Evolutionary conservation across 2,329 filamentous ascomycete species (phyloP), one percentile per base, ranked within the genome.

Genomic region (Sclerotinia trifoliorum): DNA sequence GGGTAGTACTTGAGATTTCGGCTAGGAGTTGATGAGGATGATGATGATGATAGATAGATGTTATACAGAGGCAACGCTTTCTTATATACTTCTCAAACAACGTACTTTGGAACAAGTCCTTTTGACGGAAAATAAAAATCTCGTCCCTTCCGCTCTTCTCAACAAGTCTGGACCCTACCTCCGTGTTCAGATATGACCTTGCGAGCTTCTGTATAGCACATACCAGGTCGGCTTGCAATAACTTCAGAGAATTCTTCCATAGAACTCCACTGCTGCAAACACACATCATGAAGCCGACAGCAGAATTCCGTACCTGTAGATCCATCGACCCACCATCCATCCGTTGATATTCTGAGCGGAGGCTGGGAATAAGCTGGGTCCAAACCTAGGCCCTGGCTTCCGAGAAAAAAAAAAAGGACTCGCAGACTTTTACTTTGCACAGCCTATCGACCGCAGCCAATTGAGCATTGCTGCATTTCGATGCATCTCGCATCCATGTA

Each of bases 161-260:
- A 63, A 19, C 21, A 35, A 35, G 26, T 5, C 17, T 48, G 13
- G 24, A 49, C 29, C 44, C 10, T 32, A 49, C 17, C 3, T 15
- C 49, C 44, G 64, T 39, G 29, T 66, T 8, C 29, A 48, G 8
- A 66, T 35, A 57, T 65, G 63, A 39, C 26, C 42, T 57, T 39
- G 58, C 29, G 54, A 66, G 54, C 64, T 61, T 58, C 29, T 32
- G 26, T 24, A 49, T 49, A 49, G n/a, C 26, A 48, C 21, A 2
- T 24, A 29, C 26, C n/a, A 29, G 10, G 5, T 49, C 51, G 44
- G 26, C 42, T 66, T 26, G 26, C 29, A n/a, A 57, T 48, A 48
- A 39, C 44, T 39, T 19, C 52, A 60, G 52, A 13, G 26, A n/a
- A 42, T 26, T n/a, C 24, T 21, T 54, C 17, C 8, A 29, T 21